Base-by-base conservation (phyloP, 2,329 filamentous ascomycete genomes). In the Colletotrichum chlorophyti region DNA sequence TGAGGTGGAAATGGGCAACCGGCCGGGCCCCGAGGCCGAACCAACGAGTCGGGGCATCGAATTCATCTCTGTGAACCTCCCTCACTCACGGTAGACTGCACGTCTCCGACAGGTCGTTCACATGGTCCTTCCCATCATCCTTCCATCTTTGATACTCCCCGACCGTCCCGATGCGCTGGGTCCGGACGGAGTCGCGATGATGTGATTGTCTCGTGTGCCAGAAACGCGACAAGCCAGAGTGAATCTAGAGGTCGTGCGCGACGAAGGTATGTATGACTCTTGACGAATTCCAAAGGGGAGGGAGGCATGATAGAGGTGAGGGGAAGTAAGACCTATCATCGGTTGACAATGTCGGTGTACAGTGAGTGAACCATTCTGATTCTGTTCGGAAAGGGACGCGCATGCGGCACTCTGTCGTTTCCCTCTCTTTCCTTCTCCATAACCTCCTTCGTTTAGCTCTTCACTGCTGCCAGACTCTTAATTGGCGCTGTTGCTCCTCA, bases 151-250 rank as follows among this genome's bases (percentile, higher is more conserved):
- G 51, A 24, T 49, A 31, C 19, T 38, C 27, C 41, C 54, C 47
- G 23, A 19, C 12, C 24, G 38, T 59, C 55, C 55, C 51, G 55
- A 59, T 55, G 51, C 55, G 55, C 43, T 49, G 55, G 43, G 50
- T 49, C 43, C 51, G 55, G 55, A 49, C 40, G 43, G 37, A 32
- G 51, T 55, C 26, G 38, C 43, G 51, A 59, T 55, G 43, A 59
- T 59, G 55, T 59, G 43, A 59, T 59, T 59, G 55, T 59, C 55
- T 59, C 51, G 51, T 59, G 51, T 59, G 43, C 21, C 19, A 45
- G 55, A 43, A 59, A 59, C 49, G 51, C 43, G 37, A 34, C 51
- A 37, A n/a, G 35, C 43, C 40, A 27, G 26, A 40, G 32, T n/a
- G n/a, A 46, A 49, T 45, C 26, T 43, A 32, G 32, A 38, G 12